phyloP scores from a whole-genome alignment of 805 yeast species.

The Kluyveromyces nonfermentans region DNA sequence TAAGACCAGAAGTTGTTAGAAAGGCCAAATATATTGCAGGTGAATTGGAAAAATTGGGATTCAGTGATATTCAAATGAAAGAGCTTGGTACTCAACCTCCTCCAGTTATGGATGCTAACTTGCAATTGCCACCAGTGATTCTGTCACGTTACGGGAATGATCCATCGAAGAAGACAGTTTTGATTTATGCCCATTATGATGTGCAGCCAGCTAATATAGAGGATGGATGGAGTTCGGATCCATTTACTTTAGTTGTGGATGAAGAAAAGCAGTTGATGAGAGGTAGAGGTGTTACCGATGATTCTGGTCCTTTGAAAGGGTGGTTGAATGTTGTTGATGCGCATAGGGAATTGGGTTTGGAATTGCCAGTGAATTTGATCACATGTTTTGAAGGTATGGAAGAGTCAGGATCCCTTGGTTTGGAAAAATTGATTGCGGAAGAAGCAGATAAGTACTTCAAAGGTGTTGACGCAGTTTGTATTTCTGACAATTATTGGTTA shows the following conservation, averaged over 20 bases:
- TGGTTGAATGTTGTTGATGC: slow-evolving; percentile 94
- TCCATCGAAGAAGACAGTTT: slow-evolving; percentile 74
- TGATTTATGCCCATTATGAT: slow-evolving; percentile 95
- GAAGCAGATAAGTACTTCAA: slow-evolving; percentile 79
- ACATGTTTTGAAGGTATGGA: slow-evolving; percentile 99
- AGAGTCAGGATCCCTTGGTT: slow-evolving; percentile 90
- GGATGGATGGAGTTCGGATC: slow-evolving; percentile 96
- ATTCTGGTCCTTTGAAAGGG: slow-evolving; percentile 95
- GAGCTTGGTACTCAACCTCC: slow-evolving; percentile 87
- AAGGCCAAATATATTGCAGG: slow-evolving; percentile 76
- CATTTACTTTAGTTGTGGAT: slow-evolving; percentile 57
- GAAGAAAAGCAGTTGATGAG: slow-evolving; percentile 61
- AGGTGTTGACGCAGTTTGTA: slow-evolving; percentile 88
- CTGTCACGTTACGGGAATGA: slow-evolving; percentile 80
- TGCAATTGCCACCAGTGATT: slow-evolving; percentile 90
- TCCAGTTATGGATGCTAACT: slow-evolving; percentile 58
- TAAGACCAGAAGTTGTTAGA: slow-evolving; percentile 81
- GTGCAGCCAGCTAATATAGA: slow-evolving; percentile 91
- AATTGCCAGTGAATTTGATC: slow-evolving; percentile 85
- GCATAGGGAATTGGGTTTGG: slow-evolving; percentile 72
- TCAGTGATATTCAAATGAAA: slow-evolving; percentile 69
- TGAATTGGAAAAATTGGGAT: slow-evolving; percentile 67
- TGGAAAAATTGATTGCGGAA: slow-evolving; percentile 68
- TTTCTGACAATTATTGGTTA: slow-evolving; percentile 96
- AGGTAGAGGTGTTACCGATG: slow-evolving; percentile 96